These are phyloP conservation scores for Pyricularia pennisetigena DNA, from an alignment of 2,329 filamentous ascomycete genomes.

Conservation along the genomic window DNA sequence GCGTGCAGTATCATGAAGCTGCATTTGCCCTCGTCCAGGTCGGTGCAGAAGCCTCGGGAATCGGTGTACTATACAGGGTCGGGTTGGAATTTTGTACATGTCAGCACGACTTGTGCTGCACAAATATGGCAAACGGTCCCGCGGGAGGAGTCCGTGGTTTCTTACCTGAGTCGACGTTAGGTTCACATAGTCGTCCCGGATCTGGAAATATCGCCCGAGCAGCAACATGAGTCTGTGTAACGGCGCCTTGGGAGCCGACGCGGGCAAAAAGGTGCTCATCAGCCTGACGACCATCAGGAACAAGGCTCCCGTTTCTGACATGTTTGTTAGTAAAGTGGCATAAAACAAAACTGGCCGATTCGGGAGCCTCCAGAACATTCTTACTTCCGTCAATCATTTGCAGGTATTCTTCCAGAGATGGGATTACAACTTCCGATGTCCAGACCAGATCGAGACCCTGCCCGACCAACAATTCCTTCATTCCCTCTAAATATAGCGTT, in stretches of 20 bases:
- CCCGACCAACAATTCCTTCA: not conserved
- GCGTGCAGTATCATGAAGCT: not conserved
- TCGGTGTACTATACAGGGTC: not conserved
- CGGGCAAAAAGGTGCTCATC: not conserved
- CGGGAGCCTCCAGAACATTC: not conserved
- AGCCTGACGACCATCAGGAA: not conserved
- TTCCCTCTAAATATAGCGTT: not conserved
- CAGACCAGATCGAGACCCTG: not conserved
- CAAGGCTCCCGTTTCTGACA: not conserved
- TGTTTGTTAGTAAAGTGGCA: not conserved
- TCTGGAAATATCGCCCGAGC: not conserved
- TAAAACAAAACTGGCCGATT: not conserved
- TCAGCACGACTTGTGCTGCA: too few species aligned
- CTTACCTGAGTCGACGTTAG: not conserved
- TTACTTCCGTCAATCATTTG: not conserved
- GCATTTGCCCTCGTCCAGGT: not conserved
- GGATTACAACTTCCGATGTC: not conserved
- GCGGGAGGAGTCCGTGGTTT: too few species aligned
- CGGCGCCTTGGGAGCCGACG: not conserved
- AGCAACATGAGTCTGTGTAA: not conserved
- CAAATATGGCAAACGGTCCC: too few species aligned
- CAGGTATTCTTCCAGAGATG: not conserved
- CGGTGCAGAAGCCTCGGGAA: not conserved
- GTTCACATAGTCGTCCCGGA: not conserved
- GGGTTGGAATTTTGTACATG: too few species aligned